Evolutionary conservation across 1,139 yeast genomes (phyloP), one percentile per base, ranked within the genome.

Genomic region (Geotrichum cucujoidarum): DNA sequence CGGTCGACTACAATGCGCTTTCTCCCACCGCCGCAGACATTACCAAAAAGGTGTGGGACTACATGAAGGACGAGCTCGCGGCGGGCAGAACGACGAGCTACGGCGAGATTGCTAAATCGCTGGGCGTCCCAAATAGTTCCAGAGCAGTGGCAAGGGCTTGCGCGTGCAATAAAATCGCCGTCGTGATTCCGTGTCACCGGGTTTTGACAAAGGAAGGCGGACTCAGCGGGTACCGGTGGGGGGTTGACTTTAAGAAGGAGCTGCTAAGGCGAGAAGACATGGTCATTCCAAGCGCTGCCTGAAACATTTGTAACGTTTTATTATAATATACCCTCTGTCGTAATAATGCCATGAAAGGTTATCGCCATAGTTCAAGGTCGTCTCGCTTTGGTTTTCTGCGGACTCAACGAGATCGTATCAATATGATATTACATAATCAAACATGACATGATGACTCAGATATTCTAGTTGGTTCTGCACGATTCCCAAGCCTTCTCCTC

Each of bases 81-180:
- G 30, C 7, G n/a, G 40, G 40, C 3, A 22, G 5, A 24, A 37
- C 40, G 3, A 37, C 30, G 3, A 37, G 21, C 17, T 37, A 37
- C 18, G 40, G 40, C 8, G 40, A 14, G 13, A 37, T 37, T 37
- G 40, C 40, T n/a, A 24, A 24, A 21, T 30, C 21, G 3, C 18
- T 37, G 21, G 40, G 40, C 10, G 31, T 37, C 11, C 31, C 40
- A 3, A 7, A 37, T 4, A 24, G 40, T 16, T 13, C 40, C 18
- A 22, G 40, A n/a, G 40, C 40, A 3, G 40, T 37, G 21, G 40
- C 40, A 24, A 22, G 40, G 21, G 40, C 40, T 6, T 37, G 40
- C 14, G 40, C 40, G 8, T 7, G 6, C 18, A 37, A 37, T 21
- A 37, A 37, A 24, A 14, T 37, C 5, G 30, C 40, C 5, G 31